Percentiles rank a stretch among this genome's conserved stretches.
These are phyloP conservation scores for Conoideocrella luteorostrata DNA, from an alignment of 2,329 filamentous ascomycete genomes.

Conservation along the genomic window DNA sequence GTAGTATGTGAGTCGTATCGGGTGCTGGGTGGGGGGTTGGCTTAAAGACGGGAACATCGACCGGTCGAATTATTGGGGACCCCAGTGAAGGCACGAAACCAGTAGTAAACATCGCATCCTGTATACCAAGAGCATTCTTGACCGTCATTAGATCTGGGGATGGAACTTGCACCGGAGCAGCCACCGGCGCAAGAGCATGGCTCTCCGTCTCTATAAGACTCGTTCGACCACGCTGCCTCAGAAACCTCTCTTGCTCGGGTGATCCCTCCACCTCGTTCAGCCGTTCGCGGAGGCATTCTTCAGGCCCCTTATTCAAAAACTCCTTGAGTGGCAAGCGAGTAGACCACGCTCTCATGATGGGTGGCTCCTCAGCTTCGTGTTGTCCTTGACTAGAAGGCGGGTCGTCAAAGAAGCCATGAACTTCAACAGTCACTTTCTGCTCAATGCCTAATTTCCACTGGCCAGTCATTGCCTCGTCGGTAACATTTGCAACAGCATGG, in stretches of 20 bases:
- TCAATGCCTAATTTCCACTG: slow-evolving; percentile 44
- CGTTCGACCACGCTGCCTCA: slow-evolving; percentile 22
- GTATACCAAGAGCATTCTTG: slow-evolving; percentile 28
- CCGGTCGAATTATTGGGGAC: slow-evolving; percentile 25
- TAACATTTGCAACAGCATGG: slow-evolving; percentile 25
- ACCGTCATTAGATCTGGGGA: slow-evolving; percentile 14
- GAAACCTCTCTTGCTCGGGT: slow-evolving; percentile 23
- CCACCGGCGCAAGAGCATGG: background rate
- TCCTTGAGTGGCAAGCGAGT: slow-evolving; percentile 44
- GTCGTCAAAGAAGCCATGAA: slow-evolving; percentile 55
- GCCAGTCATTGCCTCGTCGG: slow-evolving; percentile 14
- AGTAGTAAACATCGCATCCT: slow-evolving; percentile 16
- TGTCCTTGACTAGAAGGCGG: slow-evolving; percentile 8
- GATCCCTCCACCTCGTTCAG: slow-evolving; percentile 34
- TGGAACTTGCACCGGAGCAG: background rate
- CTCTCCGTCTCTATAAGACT: slow-evolving; percentile 15
- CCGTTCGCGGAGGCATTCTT: slow-evolving; percentile 47
- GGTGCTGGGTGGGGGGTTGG: background rate
- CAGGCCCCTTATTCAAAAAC: slow-evolving; percentile 50
- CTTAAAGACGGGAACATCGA: slow-evolving; percentile 13
- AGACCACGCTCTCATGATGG: slow-evolving; percentile 43
- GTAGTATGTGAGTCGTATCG: background rate
- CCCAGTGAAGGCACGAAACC: slow-evolving; percentile 16
- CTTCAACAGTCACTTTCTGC: slow-evolving; percentile 49
- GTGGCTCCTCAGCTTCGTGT: slow-evolving; percentile 1